These are phyloP conservation scores for Colletotrichum horii DNA, from an alignment of 2,329 filamentous ascomycete species.

Conservation along the genomic window DNA sequence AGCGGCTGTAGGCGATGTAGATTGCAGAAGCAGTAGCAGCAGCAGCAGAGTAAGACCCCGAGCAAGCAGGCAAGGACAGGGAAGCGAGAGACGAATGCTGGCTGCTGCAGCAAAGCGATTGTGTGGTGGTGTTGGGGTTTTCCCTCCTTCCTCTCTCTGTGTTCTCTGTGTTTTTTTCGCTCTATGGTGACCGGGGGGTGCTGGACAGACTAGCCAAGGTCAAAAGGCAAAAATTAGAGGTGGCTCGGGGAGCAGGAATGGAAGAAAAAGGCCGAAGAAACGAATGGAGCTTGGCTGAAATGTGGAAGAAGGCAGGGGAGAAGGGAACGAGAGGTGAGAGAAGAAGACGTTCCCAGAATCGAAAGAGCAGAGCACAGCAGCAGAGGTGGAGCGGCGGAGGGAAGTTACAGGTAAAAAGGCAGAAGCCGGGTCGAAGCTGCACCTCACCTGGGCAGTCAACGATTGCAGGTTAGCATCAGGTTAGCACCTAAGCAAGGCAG, in stretches of 20 bases:
- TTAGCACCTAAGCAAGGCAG: background rate
- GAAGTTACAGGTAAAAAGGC: slow-evolving; percentile 16
- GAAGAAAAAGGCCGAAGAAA: background rate
- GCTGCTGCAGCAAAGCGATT: slow-evolving; percentile 11
- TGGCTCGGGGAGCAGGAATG: background rate
- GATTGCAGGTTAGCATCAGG: background rate
- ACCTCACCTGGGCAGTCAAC: background rate
- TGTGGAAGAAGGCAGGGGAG: background rate
- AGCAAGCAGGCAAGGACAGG: slow-evolving; percentile 5
- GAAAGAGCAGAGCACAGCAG: background rate
- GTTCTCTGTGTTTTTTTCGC: background rate
- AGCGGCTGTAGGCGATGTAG: background rate
- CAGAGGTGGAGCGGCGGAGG: slow-evolving; percentile 1
- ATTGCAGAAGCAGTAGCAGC: background rate
- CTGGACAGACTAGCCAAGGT: background rate
- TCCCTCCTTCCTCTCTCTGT: background rate
- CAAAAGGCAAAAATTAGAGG: background rate
- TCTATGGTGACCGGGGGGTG: background rate
- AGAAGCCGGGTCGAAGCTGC: background rate
- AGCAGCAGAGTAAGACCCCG: background rate
- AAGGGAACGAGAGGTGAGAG: background rate
- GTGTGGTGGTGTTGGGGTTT: background rate
- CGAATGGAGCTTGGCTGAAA: background rate
- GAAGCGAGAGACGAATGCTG: slow-evolving; percentile 1
- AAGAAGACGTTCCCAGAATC: background rate